Conservation (phyloP, 148 eudicot genomes). For the Linanthus parryae region DNA sequence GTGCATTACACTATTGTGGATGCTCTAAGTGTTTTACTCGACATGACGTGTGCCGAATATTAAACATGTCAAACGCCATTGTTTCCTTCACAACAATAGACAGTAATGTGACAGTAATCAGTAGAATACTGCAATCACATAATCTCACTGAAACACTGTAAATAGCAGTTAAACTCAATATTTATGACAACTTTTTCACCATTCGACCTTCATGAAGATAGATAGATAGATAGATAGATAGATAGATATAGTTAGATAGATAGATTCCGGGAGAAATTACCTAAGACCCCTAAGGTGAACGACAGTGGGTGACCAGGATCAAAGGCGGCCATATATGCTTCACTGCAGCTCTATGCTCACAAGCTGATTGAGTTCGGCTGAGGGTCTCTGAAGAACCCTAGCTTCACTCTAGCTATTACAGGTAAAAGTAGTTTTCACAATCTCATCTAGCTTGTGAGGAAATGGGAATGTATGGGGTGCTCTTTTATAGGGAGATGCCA, state of each 20-base stretch:
- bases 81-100: no score
- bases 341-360: conserved; percentile 15
- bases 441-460: conserved; percentile 16
- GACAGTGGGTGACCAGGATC: conserved; percentile 21
- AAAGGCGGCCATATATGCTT: conserved; percentile 18
- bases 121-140: no score
- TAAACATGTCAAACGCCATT: no score
- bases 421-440: no score
- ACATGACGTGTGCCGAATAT: no score
- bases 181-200: no score
- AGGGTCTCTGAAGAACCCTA: conserved; percentile 15
- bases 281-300: conserved; percentile 33
- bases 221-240: neutral
- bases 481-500: neutral
- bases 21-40: no score
- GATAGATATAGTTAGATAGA: neutral
- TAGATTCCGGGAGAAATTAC: conserved; percentile 8
- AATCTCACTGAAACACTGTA: no score
- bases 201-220: neutral
- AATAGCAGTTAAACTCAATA: no score
- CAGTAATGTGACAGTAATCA: no score
- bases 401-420: neutral
- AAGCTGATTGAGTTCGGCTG: neutral
- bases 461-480: neutral
- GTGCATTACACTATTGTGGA: no score